Evolutionary conservation across 441 rosid genomes (phyloP), one percentile per base, ranked within the genome.

Genomic region (Melastoma candidum): DNA sequence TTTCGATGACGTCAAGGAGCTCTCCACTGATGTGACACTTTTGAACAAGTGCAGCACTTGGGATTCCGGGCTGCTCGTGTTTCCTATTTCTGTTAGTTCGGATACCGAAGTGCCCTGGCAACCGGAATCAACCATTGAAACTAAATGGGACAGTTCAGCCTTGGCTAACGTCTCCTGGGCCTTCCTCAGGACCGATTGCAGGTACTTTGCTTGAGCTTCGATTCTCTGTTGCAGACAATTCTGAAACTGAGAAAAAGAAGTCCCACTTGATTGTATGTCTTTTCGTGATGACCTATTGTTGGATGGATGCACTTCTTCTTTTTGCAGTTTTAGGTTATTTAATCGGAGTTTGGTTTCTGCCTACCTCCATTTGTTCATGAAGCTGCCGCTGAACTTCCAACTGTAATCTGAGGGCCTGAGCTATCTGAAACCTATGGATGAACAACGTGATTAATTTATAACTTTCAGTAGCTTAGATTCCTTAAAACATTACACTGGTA

Each of bases 131-230:
- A 80, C 84, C 87, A 87, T 76, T 57, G 90, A 82, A 48, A 77
- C 81, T 65, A 93, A 66, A 54, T 73, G 72, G 1, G 84, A 81
- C 56, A 93, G 90, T 65, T 92, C 92, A 17, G 81, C 73, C 71
- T 75, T 87, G 13, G 88, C 84, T 12, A 93, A 81, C 25, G 96
- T 88, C 75, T 88, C 95, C 71, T 88, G 93, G 63, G 98, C 98
- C 72, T 81, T 88, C 56, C 68, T 76, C 61, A 88, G 61, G 46
- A 93, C 96, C 0, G 98, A 77, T 13, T 81, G 90, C 53, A 93
- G 63, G 74, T 93, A 93, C 77, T 88, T 93, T 44, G 95, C 95
- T 72, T 93, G 97, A 62, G 98, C 97, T 71, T 88, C 98, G 52
- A 93, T 93, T 72, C 95, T 83, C 66, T 88, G 84, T 72, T 86